Percentiles rank a stretch among this genome's conserved stretches.
Conservation (phyloP, 2,329 filamentous ascomycete genomes). For the Pyrenophora graminea region DNA sequence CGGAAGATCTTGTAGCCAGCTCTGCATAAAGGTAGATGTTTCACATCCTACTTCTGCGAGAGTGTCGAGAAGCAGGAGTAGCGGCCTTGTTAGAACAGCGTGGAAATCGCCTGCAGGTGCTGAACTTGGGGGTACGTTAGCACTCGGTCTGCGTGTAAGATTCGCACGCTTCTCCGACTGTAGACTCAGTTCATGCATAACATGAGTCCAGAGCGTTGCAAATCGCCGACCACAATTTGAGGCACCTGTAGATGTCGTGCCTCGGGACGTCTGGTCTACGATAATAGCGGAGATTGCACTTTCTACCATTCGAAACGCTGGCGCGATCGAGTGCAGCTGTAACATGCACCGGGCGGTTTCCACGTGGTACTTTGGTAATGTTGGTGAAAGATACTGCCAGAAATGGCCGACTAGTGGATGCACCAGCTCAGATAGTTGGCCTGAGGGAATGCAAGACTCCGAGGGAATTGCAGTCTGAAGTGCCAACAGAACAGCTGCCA, state of each 20-base stretch:
- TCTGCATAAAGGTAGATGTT: constrained; percentile 74
- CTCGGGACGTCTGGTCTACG: constrained; percentile 14
- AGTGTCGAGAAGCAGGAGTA: constrained; percentile 81
- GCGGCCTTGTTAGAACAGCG: constrained; percentile 75
- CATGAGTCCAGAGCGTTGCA: constrained; percentile 81
- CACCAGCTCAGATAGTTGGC: constrained; percentile 66
- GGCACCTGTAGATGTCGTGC: neutral
- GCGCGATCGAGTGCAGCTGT: constrained; percentile 77
- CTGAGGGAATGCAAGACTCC: constrained; percentile 33
- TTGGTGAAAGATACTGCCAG: constrained; percentile 81
- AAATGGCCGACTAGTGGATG: constrained; percentile 70
- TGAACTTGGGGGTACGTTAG: constrained; percentile 29
- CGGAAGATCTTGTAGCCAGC: constrained; percentile 72
- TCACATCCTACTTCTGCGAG: constrained; percentile 74
- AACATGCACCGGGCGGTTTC: constrained; percentile 86
- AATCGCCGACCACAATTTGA: constrained; percentile 70
- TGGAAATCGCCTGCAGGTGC: constrained; percentile 62
- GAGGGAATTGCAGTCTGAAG: constrained; percentile 35
- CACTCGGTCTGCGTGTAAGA: constrained; percentile 36
- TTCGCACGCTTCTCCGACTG: constrained; percentile 43
- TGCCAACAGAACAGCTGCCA: constrained; percentile 39
- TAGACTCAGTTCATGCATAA: constrained; percentile 47
- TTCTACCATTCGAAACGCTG: constrained; percentile 74
- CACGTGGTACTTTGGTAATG: constrained; percentile 88
- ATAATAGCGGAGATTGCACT: constrained; percentile 75